Conservation (phyloP, 345 rosid species). For the Acer saccharum region DNA sequence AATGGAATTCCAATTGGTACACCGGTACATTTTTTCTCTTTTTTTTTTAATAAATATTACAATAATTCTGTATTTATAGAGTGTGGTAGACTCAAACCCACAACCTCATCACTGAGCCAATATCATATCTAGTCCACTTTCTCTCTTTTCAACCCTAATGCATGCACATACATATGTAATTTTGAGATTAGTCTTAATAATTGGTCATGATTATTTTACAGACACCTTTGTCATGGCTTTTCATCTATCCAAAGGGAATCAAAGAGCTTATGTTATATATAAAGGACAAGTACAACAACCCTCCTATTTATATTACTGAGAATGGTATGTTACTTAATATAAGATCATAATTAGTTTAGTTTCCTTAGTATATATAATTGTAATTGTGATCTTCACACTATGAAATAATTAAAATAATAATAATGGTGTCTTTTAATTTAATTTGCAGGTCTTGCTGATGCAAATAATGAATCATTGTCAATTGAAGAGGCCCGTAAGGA, state of each 20-base stretch:
- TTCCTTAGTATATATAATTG: neutral
- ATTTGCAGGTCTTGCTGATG: conserved; percentile 27
- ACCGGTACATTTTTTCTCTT: neutral
- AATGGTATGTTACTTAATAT: conserved; percentile 30
- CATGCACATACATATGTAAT: no score
- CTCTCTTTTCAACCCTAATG: no score
- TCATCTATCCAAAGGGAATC: conserved; percentile 30
- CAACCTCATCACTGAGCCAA: no score
- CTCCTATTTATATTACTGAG: conserved; percentile 38
- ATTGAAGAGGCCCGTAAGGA: conserved; percentile 9
- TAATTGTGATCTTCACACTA: no score
- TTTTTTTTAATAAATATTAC: no score
- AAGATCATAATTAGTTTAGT: neutral
- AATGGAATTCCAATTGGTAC: conserved; percentile 4
- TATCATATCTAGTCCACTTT: no score
- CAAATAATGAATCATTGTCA: conserved; percentile 25
- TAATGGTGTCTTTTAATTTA: neutral
- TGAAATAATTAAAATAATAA: no score
- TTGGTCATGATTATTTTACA: conserved; percentile 3
- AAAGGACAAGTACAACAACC: conserved; percentile 34
- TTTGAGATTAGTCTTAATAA: no score
- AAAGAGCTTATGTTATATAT: conserved; percentile 21
- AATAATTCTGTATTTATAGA: no score
- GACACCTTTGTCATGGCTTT: conserved; percentile 26
- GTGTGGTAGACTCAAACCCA: no score